phyloP scores from a whole-genome alignment of 2,329 filamentous ascomycete genomes.

The Penicillium sp. region DNA sequence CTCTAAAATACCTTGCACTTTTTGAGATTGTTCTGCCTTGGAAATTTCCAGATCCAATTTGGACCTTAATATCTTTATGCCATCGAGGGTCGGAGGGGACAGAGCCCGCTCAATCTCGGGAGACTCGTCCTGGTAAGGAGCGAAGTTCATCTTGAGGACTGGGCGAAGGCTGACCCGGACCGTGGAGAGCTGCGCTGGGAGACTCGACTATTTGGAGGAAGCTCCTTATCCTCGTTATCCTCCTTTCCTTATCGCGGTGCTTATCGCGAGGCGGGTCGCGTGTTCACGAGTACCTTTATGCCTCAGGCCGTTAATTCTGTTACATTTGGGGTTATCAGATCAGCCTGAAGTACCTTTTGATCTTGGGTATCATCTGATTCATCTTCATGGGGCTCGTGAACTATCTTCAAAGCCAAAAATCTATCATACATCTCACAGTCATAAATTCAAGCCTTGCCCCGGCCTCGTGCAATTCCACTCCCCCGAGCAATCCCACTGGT shows the following conservation, averaged over 20 bases:
- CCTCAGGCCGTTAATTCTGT: slow-evolving; percentile 12
- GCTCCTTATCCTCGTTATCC: slow-evolving; percentile 24
- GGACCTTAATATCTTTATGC: too few species aligned
- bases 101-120: slow-evolving; percentile 81
- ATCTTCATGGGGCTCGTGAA: slow-evolving; percentile 20
- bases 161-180: slow-evolving; percentile 3
- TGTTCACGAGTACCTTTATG: slow-evolving; percentile 3
- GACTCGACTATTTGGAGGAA: slow-evolving; percentile 5
- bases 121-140: slow-evolving; percentile 90
- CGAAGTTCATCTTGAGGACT: slow-evolving; percentile 73
- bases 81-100: slow-evolving; percentile 64
- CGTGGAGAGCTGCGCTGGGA: neutral
- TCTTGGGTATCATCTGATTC: slow-evolving; percentile 27
- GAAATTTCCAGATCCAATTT: too few species aligned
- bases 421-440: slow-evolving; percentile 20
- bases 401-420: slow-evolving; percentile 7
- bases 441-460: slow-evolving; percentile 31
- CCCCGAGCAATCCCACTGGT: slow-evolving; percentile 44
- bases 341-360: neutral
- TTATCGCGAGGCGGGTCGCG: slow-evolving; percentile 14
- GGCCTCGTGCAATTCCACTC: slow-evolving; percentile 37
- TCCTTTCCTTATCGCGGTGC: slow-evolving; percentile 15
- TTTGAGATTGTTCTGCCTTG: too few species aligned
- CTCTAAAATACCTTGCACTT: too few species aligned
- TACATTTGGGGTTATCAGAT: neutral